These are phyloP conservation scores for Talaromyces ruber DNA, from an alignment of 495 filamentous ascomycete genomes.

Conservation along the genomic window DNA sequence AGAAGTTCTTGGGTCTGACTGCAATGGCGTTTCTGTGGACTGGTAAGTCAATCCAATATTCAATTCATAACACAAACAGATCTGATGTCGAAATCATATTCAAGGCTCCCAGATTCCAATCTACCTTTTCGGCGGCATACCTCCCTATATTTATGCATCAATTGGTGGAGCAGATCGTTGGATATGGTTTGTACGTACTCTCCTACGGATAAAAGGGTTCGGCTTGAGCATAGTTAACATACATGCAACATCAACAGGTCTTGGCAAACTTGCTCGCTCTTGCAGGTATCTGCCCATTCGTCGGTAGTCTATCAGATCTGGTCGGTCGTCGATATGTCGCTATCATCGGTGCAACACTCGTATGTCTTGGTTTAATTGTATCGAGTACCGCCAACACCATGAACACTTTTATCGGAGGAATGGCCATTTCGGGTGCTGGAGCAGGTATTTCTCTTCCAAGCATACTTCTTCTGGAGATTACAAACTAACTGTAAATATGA, in stretches of 20 bases:
- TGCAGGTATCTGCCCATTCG: constrained; percentile 63
- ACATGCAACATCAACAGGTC: constrained; percentile 27
- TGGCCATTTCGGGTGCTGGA: constrained; percentile 53
- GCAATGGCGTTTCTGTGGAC: constrained; percentile 62
- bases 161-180: constrained; percentile 60
- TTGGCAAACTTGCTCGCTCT: constrained; percentile 59
- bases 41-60: constrained; percentile 25
- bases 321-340: constrained; percentile 61
- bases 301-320: constrained; percentile 62
- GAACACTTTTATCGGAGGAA: constrained; percentile 66
- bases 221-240: neutral
- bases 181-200: constrained; percentile 55
- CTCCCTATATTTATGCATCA: constrained; percentile 54
- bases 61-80: neutral
- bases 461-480: neutral
- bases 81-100: constrained; percentile 2
- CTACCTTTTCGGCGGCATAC: constrained; percentile 39
- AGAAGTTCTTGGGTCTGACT: constrained; percentile 48
- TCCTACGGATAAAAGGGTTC: neutral
- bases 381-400: constrained; percentile 55
- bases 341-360: constrained; percentile 46
- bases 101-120: constrained; percentile 6
- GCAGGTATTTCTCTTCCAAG: constrained; percentile 16
- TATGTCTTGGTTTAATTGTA: constrained; percentile 60
- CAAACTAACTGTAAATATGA: neutral